Evolutionary conservation across 169 alveolate species (phyloP), one percentile per base, ranked within the genome.

Genomic region (Cryptosporidium bovis): DNA sequence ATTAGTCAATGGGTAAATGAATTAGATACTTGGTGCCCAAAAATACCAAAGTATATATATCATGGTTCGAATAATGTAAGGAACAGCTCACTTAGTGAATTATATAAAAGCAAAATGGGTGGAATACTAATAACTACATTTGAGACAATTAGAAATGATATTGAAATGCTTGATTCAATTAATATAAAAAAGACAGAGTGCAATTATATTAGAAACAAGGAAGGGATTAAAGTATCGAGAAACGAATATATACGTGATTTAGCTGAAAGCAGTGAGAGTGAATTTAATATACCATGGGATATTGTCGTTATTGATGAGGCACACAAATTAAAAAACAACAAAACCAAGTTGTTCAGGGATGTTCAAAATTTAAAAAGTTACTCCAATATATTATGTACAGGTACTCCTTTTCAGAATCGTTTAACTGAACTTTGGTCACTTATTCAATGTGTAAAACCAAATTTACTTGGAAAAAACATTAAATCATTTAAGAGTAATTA

Each of bases 231-330:
- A 48, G 51, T 62, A 7, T 34, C 71, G 24, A 33, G 60, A 12
- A 27, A 27, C 12, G 77, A 77, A 20, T 77, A 77, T 50, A 56
- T 62, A 24, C 27, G 8, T 51, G 87, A 77, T 12, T 27, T 64
- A 64, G 18, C 20, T 2, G 44, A 64, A 82, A 34, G 48, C 8
- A 65, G 31, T 7, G 58, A 65, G 15, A 20, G 51, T 0, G 83
- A 51, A 16, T 51, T 64, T 31, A 82, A 66, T 48, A 90, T 90
- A 20, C 65, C 90, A 16, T 93, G 96, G 96, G 92, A 90, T 66
- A 82, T 89, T 24, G 64, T 93, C 3, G 71, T 93, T 2, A 82
- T 92, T 7, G 96, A 93, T 85, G 96, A 93, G 69, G 96, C 95
- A 2, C 94, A 93, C 33, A 87, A 93, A 71, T 65, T 93, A 15